Evolutionary conservation across 139 green algal species (phyloP), one percentile per base, ranked within the genome.

Genomic region (Micractinium sp.): DNA sequence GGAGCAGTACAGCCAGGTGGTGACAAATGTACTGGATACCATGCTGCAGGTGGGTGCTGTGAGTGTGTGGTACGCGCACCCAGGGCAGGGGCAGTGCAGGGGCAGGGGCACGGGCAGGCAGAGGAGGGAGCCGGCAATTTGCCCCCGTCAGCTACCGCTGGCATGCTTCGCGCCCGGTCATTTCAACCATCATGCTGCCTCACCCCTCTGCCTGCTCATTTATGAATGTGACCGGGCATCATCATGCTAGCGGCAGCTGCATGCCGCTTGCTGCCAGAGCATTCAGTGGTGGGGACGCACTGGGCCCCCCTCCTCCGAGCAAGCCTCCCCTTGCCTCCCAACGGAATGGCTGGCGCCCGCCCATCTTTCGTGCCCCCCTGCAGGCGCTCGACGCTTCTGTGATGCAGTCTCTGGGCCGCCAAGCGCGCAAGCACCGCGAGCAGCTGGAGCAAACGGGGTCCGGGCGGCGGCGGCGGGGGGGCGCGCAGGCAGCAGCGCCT

Each of bases 41-140:
- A 87, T 87, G 83, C 83, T 79, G 29, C 83, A 81, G 83, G 83
- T 81, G 39, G 25, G 66, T n/a, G n/a, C n/a, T n/a, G n/a, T n/a
- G n/a, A n/a, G n/a, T n/a, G n/a, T n/a, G n/a, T n/a, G n/a, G n/a
- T n/a, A n/a, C n/a, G n/a, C n/a, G n/a, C n/a, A n/a, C n/a, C n/a
- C n/a, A n/a, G n/a, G n/a, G n/a, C n/a, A n/a, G n/a, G n/a, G 73
- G 14, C 35, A 29, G 36, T 35, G 13, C 75, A 33, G 75, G 33
- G 47, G 71, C 29, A 23, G 71, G 71, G 71, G 3, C 14, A 38
- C 3, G 71, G 36, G 20, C n/a, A 18, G 23, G 67, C 71, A 39
- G 71, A 18, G 36, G 71, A 25, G 71, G 5, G 71, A 39, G 71
- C 31, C 14, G 63, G n/a, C n/a, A n/a, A n/a, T n/a, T n/a, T n/a